Percentiles rank a stretch among this genome's conserved stretches.
Conservation (phyloP, 495 filamentous ascomycete genomes). For the Endocarpon pusillum region DNA sequence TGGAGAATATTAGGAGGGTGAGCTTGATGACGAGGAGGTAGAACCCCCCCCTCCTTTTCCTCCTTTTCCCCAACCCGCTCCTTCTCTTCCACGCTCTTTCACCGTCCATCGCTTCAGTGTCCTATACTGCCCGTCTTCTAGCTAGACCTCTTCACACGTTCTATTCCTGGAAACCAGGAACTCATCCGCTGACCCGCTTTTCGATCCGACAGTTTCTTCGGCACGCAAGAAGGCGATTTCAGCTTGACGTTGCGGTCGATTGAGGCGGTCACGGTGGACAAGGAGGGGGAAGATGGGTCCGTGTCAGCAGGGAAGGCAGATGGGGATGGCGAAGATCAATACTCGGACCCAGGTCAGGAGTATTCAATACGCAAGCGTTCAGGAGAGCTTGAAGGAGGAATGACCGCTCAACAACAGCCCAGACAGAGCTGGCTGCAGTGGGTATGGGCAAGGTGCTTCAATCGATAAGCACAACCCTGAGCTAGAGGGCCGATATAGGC, state of each 20-base stretch:
- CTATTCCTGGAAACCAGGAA: background rate
- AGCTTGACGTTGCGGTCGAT: constrained; percentile 37
- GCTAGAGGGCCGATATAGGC: too few relatives aligned
- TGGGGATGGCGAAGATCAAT: too few relatives aligned
- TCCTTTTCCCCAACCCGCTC: too few relatives aligned
- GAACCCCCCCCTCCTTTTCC: constrained; percentile 12
- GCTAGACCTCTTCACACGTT: constrained; percentile 9
- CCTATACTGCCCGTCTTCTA: constrained; percentile 2
- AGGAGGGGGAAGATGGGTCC: background rate
- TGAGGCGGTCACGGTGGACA: constrained; percentile 13
- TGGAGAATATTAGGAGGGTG: constrained; percentile 41
- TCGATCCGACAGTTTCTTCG: constrained; percentile 44
- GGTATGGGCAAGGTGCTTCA: too few relatives aligned
- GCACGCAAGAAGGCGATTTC: constrained; percentile 53
- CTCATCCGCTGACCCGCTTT: background rate
- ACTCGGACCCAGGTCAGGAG: too few relatives aligned
- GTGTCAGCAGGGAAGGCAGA: too few relatives aligned
- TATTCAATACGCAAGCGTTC: too few relatives aligned
- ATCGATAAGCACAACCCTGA: too few relatives aligned
- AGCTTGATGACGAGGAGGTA: constrained; percentile 69
- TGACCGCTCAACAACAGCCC: too few relatives aligned
- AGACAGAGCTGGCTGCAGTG: too few relatives aligned
- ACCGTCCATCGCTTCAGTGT: background rate
- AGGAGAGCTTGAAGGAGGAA: too few relatives aligned
- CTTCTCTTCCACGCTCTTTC: too few relatives aligned